Evolutionary conservation across 1,284 basidiomycete genomes (phyloP), one percentile per base, ranked within the genome.

Genomic region (Papiliotrema laurentii): DNA sequence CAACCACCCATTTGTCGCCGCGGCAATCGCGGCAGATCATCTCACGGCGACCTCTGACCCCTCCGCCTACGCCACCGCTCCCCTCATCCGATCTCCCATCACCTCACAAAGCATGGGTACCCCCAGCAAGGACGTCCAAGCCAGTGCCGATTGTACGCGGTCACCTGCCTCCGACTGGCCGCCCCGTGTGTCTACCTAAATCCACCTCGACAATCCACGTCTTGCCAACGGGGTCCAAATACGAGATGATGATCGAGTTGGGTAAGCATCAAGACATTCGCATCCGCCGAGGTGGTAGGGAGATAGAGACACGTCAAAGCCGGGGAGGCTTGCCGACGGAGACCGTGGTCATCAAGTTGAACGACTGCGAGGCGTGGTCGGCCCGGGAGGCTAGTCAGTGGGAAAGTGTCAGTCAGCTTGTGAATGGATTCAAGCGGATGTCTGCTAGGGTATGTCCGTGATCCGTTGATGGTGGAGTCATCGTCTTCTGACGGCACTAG

Each of bases 391-490:
- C 40, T 35, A 45, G 43, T 34, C 49, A 56, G 9, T 71, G 69
- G 69, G 28, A 43, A 4, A 33, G 39, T 6, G 40, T 69, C 2
- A 7, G 31, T 1, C 43, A 47, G 4, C 27, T 63, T 2, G 60
- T 71, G 0, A 54, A 56, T 24, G 50, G 44, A 10, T 58, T 58
- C 48, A 70, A 70, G 51, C 46, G 59, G n/a, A 31, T 45, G 2
- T 62, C 59, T 10, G 51, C 63, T 2, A 42, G 55, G 39, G 68
- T 69, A 37, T 52, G 69, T 58, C 5, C 3, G 1, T 4, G n/a
- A n/a, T 16, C 2, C 16, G 7, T 11, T 21, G 7, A 14, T 22
- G 9, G 11, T 48, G 19, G 27, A 6, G 14, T 11, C 30, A 24
- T 27, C 16, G 11, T 33, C 36, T 27, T 38, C 4, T 5, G n/a